Base-by-base conservation (phyloP, 306 rosid species). In the Sindora glabra region DNA sequence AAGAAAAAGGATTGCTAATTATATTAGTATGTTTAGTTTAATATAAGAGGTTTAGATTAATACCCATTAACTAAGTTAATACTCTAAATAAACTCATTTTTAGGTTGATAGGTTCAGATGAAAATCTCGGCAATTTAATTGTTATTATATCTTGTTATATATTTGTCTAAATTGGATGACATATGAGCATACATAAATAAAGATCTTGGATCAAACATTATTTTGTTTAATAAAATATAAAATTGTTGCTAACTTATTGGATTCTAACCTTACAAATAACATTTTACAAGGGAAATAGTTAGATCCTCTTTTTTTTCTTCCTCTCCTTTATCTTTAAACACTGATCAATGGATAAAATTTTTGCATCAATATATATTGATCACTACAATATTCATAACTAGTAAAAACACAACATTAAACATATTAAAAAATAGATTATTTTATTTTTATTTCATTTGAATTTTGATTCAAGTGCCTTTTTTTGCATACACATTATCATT, bases 241-340 rank as follows among this genome's bases (percentile, higher is more conserved):
- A 25, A 10, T 17, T 44, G 36, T 38, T 23, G 52, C 18, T 21
- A 45, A 34, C 6, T 76, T 77, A 34, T 5, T 24, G 8, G 97
- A 87, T 26, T 74, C 59, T 63, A 72, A 67, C 42, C 85, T 70
- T 15, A 90, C 68, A 70, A 90, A 90, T 67, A 86, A 64, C 97
- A 90, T 52, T 84, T 87, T 15, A 90, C 90, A 0, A 85, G 26
- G 5, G 97, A 90, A 11, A 80, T 55, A 36, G 83, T 82, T 37
- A 81, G 57, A 30, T 71, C 74, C 77, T 84, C 80, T 64, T 71
- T 84, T 79, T 78, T 87, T 44, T 72, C 95, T 59, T 82, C 77
- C 48, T 82, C 82, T 39, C 97, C 84, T 6, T 89, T 87, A 65
- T 80, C 97, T 80, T 86, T 86, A 62, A 82, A 90, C 67, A 84